Percentiles rank a stretch among this genome's conserved stretches.
These are phyloP conservation scores for Chenopodium suecicum DNA, from an alignment of 148 eudicot genomes.

Conservation along the genomic window DNA sequence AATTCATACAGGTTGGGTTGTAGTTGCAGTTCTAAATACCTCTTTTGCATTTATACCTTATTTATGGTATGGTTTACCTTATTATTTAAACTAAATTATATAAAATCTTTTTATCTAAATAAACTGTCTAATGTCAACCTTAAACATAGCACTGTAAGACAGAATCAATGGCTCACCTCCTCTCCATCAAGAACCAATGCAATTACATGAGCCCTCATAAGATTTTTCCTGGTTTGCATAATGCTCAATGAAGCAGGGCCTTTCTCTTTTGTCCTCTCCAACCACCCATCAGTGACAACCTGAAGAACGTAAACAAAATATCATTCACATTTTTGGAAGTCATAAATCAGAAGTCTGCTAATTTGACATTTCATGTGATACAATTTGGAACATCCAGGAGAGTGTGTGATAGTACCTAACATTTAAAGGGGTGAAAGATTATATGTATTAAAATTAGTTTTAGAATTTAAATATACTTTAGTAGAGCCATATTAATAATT, in stretches of 20 bases:
- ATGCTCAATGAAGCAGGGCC: slow-evolving; percentile 91
- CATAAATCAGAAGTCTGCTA: background rate
- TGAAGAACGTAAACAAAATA: slow-evolving; percentile 25
- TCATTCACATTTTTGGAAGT: background rate
- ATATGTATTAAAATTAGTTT: too few relatives aligned
- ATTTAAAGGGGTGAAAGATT: background rate
- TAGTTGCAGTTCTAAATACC: background rate
- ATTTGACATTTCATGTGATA: background rate
- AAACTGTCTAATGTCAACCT: background rate
- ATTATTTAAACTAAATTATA: background rate
- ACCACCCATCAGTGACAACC: slow-evolving; percentile 99
- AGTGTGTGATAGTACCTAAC: background rate
- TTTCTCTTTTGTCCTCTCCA: slow-evolving; percentile 89
- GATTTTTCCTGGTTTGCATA: slow-evolving; percentile 94
- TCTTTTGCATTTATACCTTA: background rate
- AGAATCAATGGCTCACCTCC: slow-evolving; percentile 52
- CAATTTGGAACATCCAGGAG: background rate
- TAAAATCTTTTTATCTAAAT: background rate
- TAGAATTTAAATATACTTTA: too few relatives aligned
- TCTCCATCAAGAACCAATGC: slow-evolving; percentile 96
- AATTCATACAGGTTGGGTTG: background rate
- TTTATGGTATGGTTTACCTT: background rate
- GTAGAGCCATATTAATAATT: background rate
- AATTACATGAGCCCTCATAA: slow-evolving; percentile 94
- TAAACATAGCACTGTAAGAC: background rate